A percentile compares a stretch with the other conserved stretches of the same genome.
Conservation (phyloP, 352 stramenopile species). For the Pythium biforme region DNA sequence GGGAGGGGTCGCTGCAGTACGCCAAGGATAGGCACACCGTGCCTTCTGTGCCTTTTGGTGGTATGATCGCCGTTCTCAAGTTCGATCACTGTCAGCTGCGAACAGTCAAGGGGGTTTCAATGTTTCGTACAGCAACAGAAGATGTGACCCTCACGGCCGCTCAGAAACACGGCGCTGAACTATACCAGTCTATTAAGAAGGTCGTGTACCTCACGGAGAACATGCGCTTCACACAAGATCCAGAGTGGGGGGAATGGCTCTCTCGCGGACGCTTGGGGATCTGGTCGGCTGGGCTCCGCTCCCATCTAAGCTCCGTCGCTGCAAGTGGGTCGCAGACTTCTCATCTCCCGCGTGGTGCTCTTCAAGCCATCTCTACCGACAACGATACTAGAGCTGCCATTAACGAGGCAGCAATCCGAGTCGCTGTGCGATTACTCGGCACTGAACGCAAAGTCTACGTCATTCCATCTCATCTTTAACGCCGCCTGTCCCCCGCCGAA, state of each 20-base stretch:
- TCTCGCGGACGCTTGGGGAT: constrained; percentile 10
- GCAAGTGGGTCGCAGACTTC: background rate
- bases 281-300: constrained; percentile 4
- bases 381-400: background rate
- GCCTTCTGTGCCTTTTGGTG: constrained; percentile 10
- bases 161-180: background rate
- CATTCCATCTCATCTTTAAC: background rate
- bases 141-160: background rate
- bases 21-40: constrained; percentile 18
- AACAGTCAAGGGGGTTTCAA: too few relatives aligned
- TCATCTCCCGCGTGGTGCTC: background rate
- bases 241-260: constrained; percentile 22
- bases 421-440: background rate
- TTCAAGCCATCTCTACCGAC: background rate
- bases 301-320: too few relatives aligned
- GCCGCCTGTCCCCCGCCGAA: background rate
- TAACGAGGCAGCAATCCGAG: background rate
- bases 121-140: constrained; percentile 8
- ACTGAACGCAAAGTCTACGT: background rate
- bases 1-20: constrained; percentile 26
- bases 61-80: constrained; percentile 11
- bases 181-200: constrained; percentile 24
- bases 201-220: constrained; percentile 25
- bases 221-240: constrained; percentile 25
- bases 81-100: constrained; percentile 7